Percentiles rank a stretch among this genome's conserved stretches.
Conservation (phyloP, 352 stramenopile species). For the Pythium phragmiticola region DNA sequence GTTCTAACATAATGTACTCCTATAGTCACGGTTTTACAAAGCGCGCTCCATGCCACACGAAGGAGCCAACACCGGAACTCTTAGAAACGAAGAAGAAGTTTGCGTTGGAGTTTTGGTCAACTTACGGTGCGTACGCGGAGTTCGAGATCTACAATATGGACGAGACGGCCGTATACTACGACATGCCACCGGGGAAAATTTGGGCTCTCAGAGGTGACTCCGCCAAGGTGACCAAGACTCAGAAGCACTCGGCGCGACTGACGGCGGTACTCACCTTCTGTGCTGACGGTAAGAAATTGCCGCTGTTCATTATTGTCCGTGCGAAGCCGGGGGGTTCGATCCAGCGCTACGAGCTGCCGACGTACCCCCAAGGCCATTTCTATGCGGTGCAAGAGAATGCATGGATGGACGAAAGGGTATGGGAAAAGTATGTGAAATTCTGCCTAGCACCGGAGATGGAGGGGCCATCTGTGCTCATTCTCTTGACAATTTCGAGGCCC, state of each 20-base stretch:
- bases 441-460: conserved; percentile 12
- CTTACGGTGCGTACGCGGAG: background rate
- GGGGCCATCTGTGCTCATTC: conserved; percentile 14
- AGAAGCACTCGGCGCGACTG: conserved; percentile 24
- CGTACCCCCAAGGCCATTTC: conserved; percentile 18
- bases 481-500: conserved; percentile 27
- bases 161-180: conserved; percentile 25
- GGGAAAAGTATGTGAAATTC: conserved; percentile 13
- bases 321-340: conserved; percentile 17
- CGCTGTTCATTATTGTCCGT: conserved; percentile 26
- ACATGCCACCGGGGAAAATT: conserved; percentile 16
- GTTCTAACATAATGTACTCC: background rate
- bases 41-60: background rate
- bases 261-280: conserved; percentile 22
- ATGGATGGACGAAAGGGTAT: conserved; percentile 23
- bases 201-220: conserved; percentile 21
- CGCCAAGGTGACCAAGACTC: background rate
- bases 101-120: conserved; percentile 5
- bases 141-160: conserved; percentile 24
- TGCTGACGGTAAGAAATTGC: conserved; percentile 26
- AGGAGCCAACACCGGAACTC: too few species aligned
- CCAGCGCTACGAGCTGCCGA: conserved; percentile 15
- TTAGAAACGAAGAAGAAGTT: background rate
- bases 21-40: conserved; percentile 15
- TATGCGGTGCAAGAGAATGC: conserved; percentile 29